Conservation (phyloP, 2,329 filamentous ascomycete species). For the Cladobotryum protrusum region DNA sequence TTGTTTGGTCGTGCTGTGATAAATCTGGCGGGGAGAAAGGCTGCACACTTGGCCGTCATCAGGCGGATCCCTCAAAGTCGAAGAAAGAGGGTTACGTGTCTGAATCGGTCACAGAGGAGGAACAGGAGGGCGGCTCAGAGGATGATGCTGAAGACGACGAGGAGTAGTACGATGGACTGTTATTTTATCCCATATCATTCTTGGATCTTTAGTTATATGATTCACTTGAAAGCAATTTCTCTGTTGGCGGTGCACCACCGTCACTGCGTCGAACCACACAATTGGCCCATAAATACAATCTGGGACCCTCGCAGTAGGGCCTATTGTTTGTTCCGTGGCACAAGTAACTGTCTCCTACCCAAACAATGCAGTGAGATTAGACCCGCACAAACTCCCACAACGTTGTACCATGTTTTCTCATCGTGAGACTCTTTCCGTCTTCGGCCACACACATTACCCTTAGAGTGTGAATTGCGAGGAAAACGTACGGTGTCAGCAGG, state of each 20-base stretch:
- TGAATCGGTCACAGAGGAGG: slow-evolving; percentile 21
- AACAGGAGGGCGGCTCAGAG: neutral
- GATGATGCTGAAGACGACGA: too few relatives aligned
- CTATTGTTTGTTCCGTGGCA: too few relatives aligned
- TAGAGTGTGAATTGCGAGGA: neutral
- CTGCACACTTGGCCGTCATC: slow-evolving; percentile 13
- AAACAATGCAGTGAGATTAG: neutral
- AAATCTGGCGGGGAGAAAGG: slow-evolving; percentile 3
- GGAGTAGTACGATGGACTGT: too few relatives aligned
- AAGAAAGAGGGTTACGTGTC: slow-evolving; percentile 4
- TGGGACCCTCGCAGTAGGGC: too few relatives aligned
- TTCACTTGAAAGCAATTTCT: too few relatives aligned
- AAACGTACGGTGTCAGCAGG: slow-evolving; percentile 1
- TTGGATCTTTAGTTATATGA: too few relatives aligned
- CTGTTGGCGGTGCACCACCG: too few relatives aligned
- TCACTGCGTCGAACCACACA: too few relatives aligned
- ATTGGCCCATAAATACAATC: too few relatives aligned
- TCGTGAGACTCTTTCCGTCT: slow-evolving; percentile 1
- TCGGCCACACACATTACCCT: slow-evolving; percentile 2
- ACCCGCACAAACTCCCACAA: slow-evolving; percentile 7
- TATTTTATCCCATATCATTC: too few relatives aligned
- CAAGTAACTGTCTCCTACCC: too few relatives aligned
- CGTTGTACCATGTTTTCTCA: slow-evolving; percentile 2
- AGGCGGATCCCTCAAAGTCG: slow-evolving; percentile 11
- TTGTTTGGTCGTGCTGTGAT: slow-evolving; percentile 1